A percentile compares a stretch with the other conserved stretches of the same genome.
Evolutionary conservation across 257 asterid species (phyloP).

Genomic region (Cynanchum wilfordii): DNA sequence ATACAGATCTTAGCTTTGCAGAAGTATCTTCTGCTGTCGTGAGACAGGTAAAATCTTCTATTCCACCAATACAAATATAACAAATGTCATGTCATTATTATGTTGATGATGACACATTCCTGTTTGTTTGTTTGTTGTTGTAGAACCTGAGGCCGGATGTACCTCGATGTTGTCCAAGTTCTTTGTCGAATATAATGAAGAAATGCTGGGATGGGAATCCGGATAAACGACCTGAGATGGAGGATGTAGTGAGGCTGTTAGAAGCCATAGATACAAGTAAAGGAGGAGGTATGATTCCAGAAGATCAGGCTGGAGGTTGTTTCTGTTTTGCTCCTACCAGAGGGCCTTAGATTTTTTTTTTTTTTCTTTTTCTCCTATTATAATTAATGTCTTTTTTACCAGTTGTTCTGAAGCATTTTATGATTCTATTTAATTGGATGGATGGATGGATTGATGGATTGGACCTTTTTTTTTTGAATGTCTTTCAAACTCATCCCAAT

Average conservation of each 20-base stretch:
- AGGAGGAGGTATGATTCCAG: slow-evolving; percentile 95
- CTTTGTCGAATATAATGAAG: slow-evolving; percentile 57
- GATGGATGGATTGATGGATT: slow-evolving; percentile 9
- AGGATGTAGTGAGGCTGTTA: slow-evolving; percentile 68
- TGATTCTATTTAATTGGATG: slow-evolving; percentile 4
- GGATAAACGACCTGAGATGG: slow-evolving; percentile 84
- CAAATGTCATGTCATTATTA: too few species aligned
- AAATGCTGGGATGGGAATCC: slow-evolving; percentile 82
- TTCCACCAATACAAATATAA: too few species aligned
- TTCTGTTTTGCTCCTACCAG: slow-evolving; percentile 73
- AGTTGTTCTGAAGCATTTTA: background rate
- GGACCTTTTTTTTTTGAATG: slow-evolving; percentile 6
- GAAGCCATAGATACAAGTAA: slow-evolving; percentile 84
- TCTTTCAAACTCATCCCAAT: slow-evolving; percentile 11
- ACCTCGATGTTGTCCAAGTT: slow-evolving; percentile 79
- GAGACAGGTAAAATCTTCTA: slow-evolving; percentile 47
- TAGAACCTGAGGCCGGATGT: slow-evolving; percentile 77
- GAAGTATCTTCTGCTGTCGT: slow-evolving; percentile 94
- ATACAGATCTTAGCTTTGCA: slow-evolving; percentile 75
- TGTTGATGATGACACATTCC: too few species aligned
- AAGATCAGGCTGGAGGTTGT: slow-evolving; percentile 61
- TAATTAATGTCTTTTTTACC: too few species aligned
- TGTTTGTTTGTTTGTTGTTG: too few species aligned
- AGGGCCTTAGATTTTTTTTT: slow-evolving; percentile 44
- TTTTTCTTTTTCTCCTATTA: background rate